Evolutionary conservation across 306 rosid genomes (phyloP).

Genomic region (Carpinus viminea): DNA sequence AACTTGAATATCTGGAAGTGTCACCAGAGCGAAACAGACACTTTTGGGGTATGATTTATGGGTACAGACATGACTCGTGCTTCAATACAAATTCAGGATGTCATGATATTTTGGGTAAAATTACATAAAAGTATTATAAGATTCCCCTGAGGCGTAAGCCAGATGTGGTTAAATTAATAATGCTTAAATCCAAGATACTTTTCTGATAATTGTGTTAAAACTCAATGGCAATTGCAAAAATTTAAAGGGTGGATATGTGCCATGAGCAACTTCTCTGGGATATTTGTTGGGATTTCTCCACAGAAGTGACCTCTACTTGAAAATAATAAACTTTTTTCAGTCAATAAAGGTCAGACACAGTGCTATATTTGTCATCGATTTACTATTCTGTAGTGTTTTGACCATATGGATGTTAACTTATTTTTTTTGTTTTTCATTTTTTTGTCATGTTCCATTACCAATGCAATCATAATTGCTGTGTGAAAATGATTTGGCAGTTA

Average conservation of each 20-base stretch:
- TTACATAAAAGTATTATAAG: no score
- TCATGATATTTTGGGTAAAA: no score
- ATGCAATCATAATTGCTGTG: not conserved
- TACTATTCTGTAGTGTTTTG: not conserved
- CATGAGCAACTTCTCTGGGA: not conserved
- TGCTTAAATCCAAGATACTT: not conserved
- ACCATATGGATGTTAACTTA: not conserved
- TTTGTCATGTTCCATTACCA: conserved; percentile 1
- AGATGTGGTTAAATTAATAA: not conserved
- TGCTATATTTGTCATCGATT: not conserved
- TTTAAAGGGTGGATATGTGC: not conserved
- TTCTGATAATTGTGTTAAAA: not conserved
- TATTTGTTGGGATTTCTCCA: not conserved
- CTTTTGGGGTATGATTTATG: no score
- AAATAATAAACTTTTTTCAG: not conserved
- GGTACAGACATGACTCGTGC: no score
- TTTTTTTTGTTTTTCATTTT: no score
- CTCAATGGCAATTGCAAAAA: not conserved
- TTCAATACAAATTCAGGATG: no score
- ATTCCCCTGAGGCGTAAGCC: not conserved
- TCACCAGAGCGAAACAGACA: no score
- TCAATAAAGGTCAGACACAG: not conserved
- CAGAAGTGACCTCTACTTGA: not conserved
- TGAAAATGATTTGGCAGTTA: conserved; percentile 12
- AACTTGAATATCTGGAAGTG: no score